Percentiles rank a stretch among this genome's conserved stretches.
Evolutionary conservation across 2,329 filamentous ascomycete species (phyloP).

Genomic region (Colletotrichum phormii): DNA sequence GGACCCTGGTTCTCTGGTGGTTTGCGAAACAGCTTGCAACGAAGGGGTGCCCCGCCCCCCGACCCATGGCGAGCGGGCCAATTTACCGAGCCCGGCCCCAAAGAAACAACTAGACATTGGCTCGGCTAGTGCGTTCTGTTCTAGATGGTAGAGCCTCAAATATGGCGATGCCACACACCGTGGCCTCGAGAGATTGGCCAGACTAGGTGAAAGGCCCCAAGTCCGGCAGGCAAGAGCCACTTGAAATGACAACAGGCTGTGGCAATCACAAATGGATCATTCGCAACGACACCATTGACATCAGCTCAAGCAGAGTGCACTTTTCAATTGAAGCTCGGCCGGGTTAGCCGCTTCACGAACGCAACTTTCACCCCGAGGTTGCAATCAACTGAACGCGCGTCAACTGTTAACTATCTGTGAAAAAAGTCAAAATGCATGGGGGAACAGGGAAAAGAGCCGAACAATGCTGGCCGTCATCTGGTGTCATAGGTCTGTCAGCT

Average conservation of each 20-base stretch:
- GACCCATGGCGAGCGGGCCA: neutral
- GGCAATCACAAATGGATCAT: neutral
- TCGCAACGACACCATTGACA: neutral
- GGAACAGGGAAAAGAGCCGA: neutral
- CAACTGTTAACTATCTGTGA: neutral
- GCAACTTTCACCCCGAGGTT: too few relatives aligned
- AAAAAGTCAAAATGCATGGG: neutral
- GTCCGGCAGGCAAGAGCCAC: neutral
- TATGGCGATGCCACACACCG: neutral
- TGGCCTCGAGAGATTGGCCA: neutral
- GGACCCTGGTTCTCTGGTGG: conserved; percentile 9
- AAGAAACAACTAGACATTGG: neutral
- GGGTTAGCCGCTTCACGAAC: too few relatives aligned
- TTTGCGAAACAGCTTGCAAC: conserved; percentile 26
- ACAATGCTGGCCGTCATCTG: neutral
- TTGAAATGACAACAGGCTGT: too few relatives aligned
- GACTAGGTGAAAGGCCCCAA: neutral
- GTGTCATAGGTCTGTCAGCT: neutral
- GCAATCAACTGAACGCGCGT: neutral
- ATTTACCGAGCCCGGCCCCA: neutral
- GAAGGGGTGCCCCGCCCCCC: conserved; percentile 1
- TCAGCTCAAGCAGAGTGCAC: too few relatives aligned
- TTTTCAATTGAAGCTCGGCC: neutral
- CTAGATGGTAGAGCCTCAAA: neutral
- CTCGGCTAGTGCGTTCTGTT: neutral